Conservation (phyloP, 140 eudicot species). For the Senecio squalidus region DNA sequence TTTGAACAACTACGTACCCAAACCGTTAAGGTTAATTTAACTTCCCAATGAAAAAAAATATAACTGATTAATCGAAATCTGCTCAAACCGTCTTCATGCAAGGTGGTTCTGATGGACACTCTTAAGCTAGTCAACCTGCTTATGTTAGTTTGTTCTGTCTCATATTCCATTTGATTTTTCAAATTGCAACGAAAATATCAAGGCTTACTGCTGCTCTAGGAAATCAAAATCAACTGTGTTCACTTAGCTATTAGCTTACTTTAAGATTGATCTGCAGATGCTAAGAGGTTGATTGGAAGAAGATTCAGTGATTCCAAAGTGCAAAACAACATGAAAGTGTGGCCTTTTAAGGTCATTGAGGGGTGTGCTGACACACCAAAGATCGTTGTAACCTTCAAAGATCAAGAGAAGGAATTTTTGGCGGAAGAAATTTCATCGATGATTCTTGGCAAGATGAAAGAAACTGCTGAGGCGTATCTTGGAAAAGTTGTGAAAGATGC, state of each 20-base stretch:
- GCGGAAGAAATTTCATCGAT: slow-evolving; percentile 17
- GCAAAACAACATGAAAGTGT: slow-evolving; percentile 3
- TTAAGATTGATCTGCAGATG: background rate
- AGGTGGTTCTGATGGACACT: too few relatives aligned
- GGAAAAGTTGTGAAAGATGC: background rate
- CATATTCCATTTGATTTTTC: too few relatives aligned
- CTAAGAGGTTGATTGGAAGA: slow-evolving; percentile 21
- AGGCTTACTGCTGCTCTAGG: background rate
- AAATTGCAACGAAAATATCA: too few relatives aligned
- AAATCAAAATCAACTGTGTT: background rate
- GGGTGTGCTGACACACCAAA: slow-evolving; percentile 3
- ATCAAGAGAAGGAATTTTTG: slow-evolving; percentile 9
- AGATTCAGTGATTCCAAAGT: slow-evolving; percentile 11
- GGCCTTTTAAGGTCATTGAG: slow-evolving; percentile 13
- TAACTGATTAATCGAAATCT: too few relatives aligned
- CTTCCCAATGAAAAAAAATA: too few relatives aligned
- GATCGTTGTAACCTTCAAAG: slow-evolving; percentile 9
- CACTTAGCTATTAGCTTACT: background rate
- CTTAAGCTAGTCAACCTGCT: too few relatives aligned
- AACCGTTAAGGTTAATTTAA: too few relatives aligned
- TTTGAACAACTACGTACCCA: too few relatives aligned
- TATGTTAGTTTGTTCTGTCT: too few relatives aligned
- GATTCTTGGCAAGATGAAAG: slow-evolving; percentile 20
- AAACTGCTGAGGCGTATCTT: slow-evolving; percentile 5
- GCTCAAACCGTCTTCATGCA: too few relatives aligned